Percentiles rank a stretch among this genome's conserved stretches.
Conservation (phyloP, 2,329 filamentous ascomycete species). For the Botrytis pseudocinerea region DNA sequence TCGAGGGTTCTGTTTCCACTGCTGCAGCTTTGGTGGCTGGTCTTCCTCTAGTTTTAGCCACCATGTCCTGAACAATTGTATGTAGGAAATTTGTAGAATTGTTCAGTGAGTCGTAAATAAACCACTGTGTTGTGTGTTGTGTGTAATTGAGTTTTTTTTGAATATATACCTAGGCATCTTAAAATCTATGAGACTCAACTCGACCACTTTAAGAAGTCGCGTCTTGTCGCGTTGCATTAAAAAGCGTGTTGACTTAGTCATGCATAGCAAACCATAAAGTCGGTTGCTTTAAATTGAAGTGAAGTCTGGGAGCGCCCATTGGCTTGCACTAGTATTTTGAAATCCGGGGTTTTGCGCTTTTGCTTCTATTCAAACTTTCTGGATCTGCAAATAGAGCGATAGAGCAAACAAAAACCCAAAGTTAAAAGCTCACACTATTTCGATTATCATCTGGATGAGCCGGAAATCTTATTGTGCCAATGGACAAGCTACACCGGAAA, state of each 20-base stretch:
- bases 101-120: not conserved
- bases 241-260: conserved; percentile 12
- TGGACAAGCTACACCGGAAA: not conserved
- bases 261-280: not conserved
- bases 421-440: not conserved
- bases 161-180: not conserved
- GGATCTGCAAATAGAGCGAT: conserved; percentile 1
- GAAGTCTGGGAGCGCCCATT: conserved; percentile 8
- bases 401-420: not conserved
- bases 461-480: not conserved
- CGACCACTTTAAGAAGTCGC: conserved; percentile 14
- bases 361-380: conserved; percentile 8
- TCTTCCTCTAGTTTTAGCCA: conserved; percentile 38
- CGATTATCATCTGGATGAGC: not conserved
- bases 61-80: conserved; percentile 18
- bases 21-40: conserved; percentile 31
- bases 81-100: not conserved
- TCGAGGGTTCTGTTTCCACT: conserved; percentile 28
- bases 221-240: not conserved
- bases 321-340: not conserved
- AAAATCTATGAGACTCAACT: not conserved
- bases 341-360: conserved; percentile 17
- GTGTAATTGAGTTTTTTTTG: not conserved
- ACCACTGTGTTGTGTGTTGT: not conserved
- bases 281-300: not conserved